Evolutionary conservation across 164 flowering plant species (phyloP).

Genomic region (Liquidambar formosana): DNA sequence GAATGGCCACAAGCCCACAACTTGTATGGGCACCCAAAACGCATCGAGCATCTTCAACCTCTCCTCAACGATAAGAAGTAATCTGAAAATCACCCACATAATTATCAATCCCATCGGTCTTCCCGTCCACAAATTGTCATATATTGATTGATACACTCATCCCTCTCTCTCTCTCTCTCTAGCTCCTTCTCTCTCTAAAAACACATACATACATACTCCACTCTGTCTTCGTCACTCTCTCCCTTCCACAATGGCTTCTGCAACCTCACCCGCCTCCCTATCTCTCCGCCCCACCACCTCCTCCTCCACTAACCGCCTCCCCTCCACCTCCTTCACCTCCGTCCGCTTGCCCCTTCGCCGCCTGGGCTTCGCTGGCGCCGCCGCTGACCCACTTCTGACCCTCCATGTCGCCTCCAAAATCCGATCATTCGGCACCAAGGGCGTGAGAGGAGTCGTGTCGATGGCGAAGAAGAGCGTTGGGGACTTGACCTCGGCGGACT

Average conservation of each 20-base stretch:
- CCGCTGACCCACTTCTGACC: constrained; percentile 38
- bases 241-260: constrained; percentile 64
- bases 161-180: not conserved
- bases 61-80: constrained; percentile 63
- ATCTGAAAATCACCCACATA: constrained; percentile 21
- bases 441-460: constrained; percentile 40
- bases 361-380: constrained; percentile 47
- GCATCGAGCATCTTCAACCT: constrained; percentile 50
- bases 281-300: constrained; percentile 32
- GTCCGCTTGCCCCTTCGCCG: constrained; percentile 37
- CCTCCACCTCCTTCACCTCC: constrained; percentile 14
- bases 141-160: too few species aligned
- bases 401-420: constrained; percentile 36
- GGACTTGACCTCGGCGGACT: constrained; percentile 55
- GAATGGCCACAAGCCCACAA: too few species aligned
- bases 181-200: not conserved
- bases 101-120: constrained; percentile 13
- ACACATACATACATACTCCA: too few species aligned
- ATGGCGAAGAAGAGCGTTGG: constrained; percentile 84
- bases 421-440: constrained; percentile 19
- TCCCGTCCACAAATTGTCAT: constrained; percentile 46
- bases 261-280: constrained; percentile 49
- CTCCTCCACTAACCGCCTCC: constrained; percentile 8
- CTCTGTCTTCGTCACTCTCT: too few species aligned
- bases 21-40: constrained; percentile 7